Conservation (phyloP, 495 filamentous ascomycete genomes). For the Tetracladium marchalianum region DNA sequence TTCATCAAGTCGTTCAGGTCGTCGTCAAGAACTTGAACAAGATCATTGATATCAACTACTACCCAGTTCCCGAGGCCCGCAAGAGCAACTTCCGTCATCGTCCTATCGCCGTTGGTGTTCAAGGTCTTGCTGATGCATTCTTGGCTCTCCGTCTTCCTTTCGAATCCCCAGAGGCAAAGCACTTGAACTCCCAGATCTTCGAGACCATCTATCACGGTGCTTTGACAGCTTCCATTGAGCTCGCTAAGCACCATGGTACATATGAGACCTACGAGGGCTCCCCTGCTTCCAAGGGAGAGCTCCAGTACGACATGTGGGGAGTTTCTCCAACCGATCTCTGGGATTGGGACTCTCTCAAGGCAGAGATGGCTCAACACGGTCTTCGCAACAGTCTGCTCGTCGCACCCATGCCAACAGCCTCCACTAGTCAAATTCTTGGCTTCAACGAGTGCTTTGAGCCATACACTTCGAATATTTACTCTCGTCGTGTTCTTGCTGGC, state of each 20-base stretch:
- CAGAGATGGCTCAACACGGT: constrained; percentile 80
- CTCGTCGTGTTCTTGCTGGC: constrained; percentile 91
- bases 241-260: constrained; percentile 71
- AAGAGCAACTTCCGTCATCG: constrained; percentile 93
- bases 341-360: constrained; percentile 91
- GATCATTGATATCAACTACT: constrained; percentile 96
- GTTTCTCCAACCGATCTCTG: constrained; percentile 87
- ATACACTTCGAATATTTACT: constrained; percentile 99
- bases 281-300: constrained; percentile 86
- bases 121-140: constrained; percentile 98
- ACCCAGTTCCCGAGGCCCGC: constrained; percentile 86
- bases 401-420: constrained; percentile 96
- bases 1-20: constrained; percentile 86
- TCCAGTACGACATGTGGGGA: constrained; percentile 99
- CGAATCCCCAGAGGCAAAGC: constrained; percentile 84
- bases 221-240: constrained; percentile 75
- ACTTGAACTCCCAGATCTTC: constrained; percentile 96
- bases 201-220: constrained; percentile 99
- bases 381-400: constrained; percentile 90
- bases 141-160: constrained; percentile 93
- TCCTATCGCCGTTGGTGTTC: constrained; percentile 91
- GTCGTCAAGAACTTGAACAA: constrained; percentile 91
- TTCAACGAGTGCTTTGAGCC: constrained; percentile 99
- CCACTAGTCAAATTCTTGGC: constrained; percentile 91
- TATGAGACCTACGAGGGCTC: constrained; percentile 91